Conservation (phyloP, 2,329 filamentous ascomycete genomes). For the Hypoxylon sp. region DNA sequence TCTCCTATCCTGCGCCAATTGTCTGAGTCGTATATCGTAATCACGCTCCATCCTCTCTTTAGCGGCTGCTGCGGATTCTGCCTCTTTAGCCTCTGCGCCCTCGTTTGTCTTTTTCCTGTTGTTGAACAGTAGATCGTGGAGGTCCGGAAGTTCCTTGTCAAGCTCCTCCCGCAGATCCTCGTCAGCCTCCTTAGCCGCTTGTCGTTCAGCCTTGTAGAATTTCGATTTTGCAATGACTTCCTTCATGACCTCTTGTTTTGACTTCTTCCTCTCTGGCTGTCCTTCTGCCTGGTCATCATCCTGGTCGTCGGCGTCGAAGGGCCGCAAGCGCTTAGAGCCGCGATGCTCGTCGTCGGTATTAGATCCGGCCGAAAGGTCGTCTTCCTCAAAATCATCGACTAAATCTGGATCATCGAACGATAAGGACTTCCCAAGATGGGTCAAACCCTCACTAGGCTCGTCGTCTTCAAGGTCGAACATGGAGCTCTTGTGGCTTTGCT, state of each 20-base stretch:
- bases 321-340: conserved; percentile 70
- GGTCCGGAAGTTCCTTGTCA: conserved; percentile 84
- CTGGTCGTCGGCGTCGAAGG: conserved; percentile 64
- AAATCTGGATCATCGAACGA: conserved; percentile 69
- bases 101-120: conserved; percentile 60
- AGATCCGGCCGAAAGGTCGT: conserved; percentile 74
- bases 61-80: conserved; percentile 68
- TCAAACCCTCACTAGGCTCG: conserved; percentile 75
- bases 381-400: conserved; percentile 84
- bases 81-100: conserved; percentile 47
- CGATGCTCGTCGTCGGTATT: conserved; percentile 71
- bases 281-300: conserved; percentile 66
- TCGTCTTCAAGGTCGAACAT: conserved; percentile 94
- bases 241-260: conserved; percentile 97
- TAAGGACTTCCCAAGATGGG: conserved; percentile 85
- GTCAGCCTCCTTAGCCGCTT: conserved; percentile 92
- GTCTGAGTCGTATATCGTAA: conserved; percentile 87
- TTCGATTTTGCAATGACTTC: conserved; percentile 99
- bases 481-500: conserved; percentile 82
- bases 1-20: conserved; percentile 86
- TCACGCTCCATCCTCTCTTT: conserved; percentile 82
- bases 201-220: conserved; percentile 92
- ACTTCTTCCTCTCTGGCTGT: conserved; percentile 88
- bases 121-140: conserved; percentile 79
- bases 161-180: conserved; percentile 87